Percentiles rank a stretch among this genome's conserved stretches.
These are phyloP conservation scores for Strobilomyces confusus DNA, from an alignment of 768 basidiomycete species.

Conservation along the genomic window DNA sequence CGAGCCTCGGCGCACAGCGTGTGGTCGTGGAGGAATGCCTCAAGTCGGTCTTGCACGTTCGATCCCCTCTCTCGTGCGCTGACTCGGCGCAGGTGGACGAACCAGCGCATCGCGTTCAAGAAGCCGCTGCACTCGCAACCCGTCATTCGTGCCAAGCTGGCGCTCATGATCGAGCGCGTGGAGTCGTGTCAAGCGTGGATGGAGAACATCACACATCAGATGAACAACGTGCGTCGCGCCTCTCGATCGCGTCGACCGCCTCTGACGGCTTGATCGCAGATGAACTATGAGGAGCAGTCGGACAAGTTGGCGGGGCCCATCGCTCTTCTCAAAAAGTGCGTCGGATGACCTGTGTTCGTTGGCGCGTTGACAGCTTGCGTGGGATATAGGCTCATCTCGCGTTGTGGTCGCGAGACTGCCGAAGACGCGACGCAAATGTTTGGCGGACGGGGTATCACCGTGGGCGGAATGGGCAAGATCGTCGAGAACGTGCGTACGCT, in stretches of 20 bases:
- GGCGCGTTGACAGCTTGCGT: conserved; percentile 1
- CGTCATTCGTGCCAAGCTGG: conserved; percentile 86
- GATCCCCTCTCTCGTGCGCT: background rate
- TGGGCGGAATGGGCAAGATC: conserved; percentile 81
- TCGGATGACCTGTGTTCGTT: conserved; percentile 1
- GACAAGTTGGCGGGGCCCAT: conserved; percentile 86
- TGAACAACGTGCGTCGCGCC: conserved; percentile 65
- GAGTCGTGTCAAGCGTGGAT: conserved; percentile 88
- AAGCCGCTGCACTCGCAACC: conserved; percentile 79
- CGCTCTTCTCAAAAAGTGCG: conserved; percentile 84
- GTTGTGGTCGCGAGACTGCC: conserved; percentile 46
- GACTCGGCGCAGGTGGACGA: conserved; percentile 62
- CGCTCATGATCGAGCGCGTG: conserved; percentile 84
- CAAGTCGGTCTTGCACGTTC: conserved; percentile 45
- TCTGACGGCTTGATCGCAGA: conserved; percentile 41
- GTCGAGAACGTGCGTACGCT: conserved; percentile 65
- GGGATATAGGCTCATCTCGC: conserved; percentile 56
- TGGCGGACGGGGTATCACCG: conserved; percentile 84
- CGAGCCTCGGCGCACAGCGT: conserved; percentile 71
- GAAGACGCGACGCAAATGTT: conserved; percentile 82
- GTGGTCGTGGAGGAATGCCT: conserved; percentile 85
- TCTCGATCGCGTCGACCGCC: background rate
- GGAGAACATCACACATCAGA: conserved; percentile 86
- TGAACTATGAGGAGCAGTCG: conserved; percentile 83
- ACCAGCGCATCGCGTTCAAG: conserved; percentile 87